Evolutionary conservation across 192 early-diverging fungal genomes (phyloP), one percentile per base, ranked within the genome.

Genomic region (Martensiomyces pterosporus): DNA sequence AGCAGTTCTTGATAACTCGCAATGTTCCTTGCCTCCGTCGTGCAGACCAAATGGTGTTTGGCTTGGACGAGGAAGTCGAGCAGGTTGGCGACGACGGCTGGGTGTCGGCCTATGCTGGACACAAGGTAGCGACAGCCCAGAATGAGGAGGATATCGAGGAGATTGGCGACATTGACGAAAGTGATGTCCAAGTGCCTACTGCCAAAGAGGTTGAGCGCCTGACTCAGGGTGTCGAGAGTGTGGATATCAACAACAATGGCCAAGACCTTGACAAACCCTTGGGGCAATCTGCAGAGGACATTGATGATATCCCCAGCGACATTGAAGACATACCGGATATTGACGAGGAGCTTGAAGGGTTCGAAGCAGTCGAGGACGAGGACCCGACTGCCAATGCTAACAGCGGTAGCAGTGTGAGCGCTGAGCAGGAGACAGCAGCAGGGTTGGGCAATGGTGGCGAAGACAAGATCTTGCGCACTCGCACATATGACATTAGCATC

Each of bases 401-500:
- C 22, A 52, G 34, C 17, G 25, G 32, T 33, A 3, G 24, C 22
- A 43, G 39, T 14, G n/a, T 36, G 10, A 33, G 26, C 37, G 41
- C 17, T 3, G 27, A n/a, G n/a, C n/a, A n/a, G n/a, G n/a, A n/a
- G n/a, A n/a, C 38, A 19, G 37, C 34, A 2, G 35, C 48, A 4
- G 56, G 12, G 23, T 25, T 44, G 1, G 49, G 22, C 17, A 47
- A 16, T 1, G 55, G 40, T n/a, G 26, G 33, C 48, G 82, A 83
- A 55, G 85, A 87, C 77, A 91, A 91, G 63, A 88, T 91, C 57
- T 71, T 91, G 51, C 84, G 80, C 43, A 88, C 88, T 10, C 81
- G 97, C 53, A 99, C 97, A 12, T 99, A 99, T 57, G 96, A 99
- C 74, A 82, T 99, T 24, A 91, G 90, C 62, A 99, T 99, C 51